Conservation (phyloP, 2,329 filamentous ascomycete genomes). For the Leptographium procerum region DNA sequence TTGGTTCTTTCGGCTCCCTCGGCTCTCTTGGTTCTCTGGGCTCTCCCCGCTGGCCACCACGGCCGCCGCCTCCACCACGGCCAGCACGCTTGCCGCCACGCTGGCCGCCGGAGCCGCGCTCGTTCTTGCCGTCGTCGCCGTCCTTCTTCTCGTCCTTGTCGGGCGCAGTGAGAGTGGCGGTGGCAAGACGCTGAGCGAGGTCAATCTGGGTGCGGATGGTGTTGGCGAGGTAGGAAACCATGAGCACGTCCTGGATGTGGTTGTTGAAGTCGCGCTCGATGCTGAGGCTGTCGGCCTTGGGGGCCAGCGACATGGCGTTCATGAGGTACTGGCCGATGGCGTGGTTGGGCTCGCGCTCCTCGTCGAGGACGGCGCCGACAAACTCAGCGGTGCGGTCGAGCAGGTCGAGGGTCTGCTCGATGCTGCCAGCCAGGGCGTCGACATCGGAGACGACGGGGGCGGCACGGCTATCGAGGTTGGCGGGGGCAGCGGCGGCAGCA, state of each 20-base stretch:
- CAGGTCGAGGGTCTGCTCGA: conserved; percentile 81
- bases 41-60: conserved; percentile 36
- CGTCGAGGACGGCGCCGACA: conserved; percentile 86
- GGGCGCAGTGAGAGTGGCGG: conserved; percentile 45
- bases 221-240: conserved; percentile 96
- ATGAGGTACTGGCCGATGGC: conserved; percentile 91
- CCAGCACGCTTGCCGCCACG: conserved; percentile 25
- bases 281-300: conserved; percentile 82
- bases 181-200: conserved; percentile 86
- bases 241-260: conserved; percentile 97
- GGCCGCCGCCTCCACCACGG: conserved; percentile 28
- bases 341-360: conserved; percentile 80
- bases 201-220: conserved; percentile 99
- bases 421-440: conserved; percentile 72
- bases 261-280: conserved; percentile 99
- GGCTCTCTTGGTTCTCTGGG: conserved; percentile 37
- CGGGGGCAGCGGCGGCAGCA: conserved; percentile 48
- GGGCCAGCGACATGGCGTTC: conserved; percentile 83
- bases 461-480: conserved; percentile 63
- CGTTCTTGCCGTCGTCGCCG: conserved; percentile 26
- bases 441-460: conserved; percentile 75
- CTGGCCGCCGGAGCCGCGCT: conserved; percentile 28
- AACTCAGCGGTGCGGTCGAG: conserved; percentile 86
- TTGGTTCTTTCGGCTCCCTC: conserved; percentile 17
- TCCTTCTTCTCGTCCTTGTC: conserved; percentile 31